phyloP scores from a whole-genome alignment of 164 flowering plant species.

The Liquidambar formosana region DNA sequence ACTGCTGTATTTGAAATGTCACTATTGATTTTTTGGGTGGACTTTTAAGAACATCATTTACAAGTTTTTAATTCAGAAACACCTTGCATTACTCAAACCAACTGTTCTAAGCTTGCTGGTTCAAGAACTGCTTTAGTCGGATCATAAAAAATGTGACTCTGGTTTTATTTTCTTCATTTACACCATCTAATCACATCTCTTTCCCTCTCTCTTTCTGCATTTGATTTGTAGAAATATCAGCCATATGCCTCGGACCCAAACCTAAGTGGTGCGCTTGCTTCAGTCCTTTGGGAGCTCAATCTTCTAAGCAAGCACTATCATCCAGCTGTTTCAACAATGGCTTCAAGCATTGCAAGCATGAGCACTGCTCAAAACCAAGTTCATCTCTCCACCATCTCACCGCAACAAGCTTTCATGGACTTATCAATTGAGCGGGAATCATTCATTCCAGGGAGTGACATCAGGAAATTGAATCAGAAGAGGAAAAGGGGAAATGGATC shows the following conservation, averaged over 20 bases:
- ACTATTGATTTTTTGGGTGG: too few relatives aligned
- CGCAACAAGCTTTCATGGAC: constrained; percentile 69
- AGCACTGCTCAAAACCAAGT: constrained; percentile 50
- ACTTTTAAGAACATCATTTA: too few relatives aligned
- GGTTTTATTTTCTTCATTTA: too few relatives aligned
- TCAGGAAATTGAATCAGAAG: constrained; percentile 36
- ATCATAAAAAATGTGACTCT: too few relatives aligned
- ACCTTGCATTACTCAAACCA: too few relatives aligned
- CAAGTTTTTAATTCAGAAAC: too few relatives aligned
- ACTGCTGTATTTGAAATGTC: too few relatives aligned
- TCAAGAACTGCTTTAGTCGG: too few relatives aligned
- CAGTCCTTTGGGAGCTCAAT: constrained; percentile 87
- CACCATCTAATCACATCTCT: too few relatives aligned
- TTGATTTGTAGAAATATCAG: constrained; percentile 64
- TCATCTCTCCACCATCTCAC: constrained; percentile 41
- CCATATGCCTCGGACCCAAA: constrained; percentile 77
- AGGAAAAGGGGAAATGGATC: constrained; percentile 37
- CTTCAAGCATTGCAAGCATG: constrained; percentile 58
- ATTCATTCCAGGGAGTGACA: constrained; percentile 25
- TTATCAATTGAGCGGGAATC: constrained; percentile 52
- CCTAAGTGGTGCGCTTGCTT: constrained; percentile 77
- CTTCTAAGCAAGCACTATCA: constrained; percentile 75
- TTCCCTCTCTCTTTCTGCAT: background rate
- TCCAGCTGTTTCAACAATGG: constrained; percentile 58
- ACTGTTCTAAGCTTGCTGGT: too few relatives aligned